Base-by-base conservation (phyloP, 805 yeast species). In the Zygoascus bituminiphila region DNA sequence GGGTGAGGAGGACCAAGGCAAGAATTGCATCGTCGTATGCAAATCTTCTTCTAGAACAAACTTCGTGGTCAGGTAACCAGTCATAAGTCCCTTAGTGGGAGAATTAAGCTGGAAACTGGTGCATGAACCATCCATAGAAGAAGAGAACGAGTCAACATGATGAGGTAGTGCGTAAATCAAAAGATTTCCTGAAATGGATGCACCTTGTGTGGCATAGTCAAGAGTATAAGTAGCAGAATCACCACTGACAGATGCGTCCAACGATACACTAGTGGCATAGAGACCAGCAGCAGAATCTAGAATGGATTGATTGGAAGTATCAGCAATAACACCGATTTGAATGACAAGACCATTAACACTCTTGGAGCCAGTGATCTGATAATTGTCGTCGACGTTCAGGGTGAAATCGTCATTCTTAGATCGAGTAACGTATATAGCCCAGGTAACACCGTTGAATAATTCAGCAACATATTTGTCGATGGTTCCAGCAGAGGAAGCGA, bases 211-310 rank as follows among this genome's bases (percentile, higher is more conserved):
- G n/a, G 62, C 54, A 62, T 78, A 82, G 4, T 57, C 57, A 57
- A 79, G 72, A 35, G 67, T 56, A 60, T 79, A 81, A 15, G 65
- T 59, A 9, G 80, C 82, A 22, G 67, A 53, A 15, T 79, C 78
- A 22, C 69, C 66, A 14, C 72, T 55, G 4, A 69, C 71, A 21
- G 72, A 61, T 47, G 84, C 86, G 19, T 58, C 55, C 19, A 81
- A 57, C 3, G 58, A 49, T 17, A 80, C 81, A 29, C 70, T 71
- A 2, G 73, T 72, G 2, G 76, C 78, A 59, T 81, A 84, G 54
- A 72, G 67, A 37, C 94, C 94, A 37, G 93, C 89, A 19, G 84
- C 78, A 39, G 67, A 55, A 61, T 82, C 89, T 59, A 81, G 80
- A 41, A 25, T 23, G 35, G 35, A 24, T 4, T 26, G 17, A 14